Conservation (phyloP, 345 rosid genomes). For the Dimocarpus longan region DNA sequence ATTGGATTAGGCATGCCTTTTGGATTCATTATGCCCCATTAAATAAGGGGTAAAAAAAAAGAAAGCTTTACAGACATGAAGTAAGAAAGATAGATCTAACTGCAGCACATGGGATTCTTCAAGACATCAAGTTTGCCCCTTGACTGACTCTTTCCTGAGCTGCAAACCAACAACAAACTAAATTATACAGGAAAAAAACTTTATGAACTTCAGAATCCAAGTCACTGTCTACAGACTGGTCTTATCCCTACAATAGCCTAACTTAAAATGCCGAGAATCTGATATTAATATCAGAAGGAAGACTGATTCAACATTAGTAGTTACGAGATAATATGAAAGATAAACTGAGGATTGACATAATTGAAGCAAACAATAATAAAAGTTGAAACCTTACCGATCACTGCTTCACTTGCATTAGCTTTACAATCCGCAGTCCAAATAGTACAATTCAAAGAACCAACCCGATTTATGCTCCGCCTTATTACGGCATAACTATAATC, state of each 20-base stretch:
- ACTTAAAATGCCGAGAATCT: background rate
- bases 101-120: background rate
- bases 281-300: slow-evolving; percentile 12
- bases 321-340: background rate
- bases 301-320: slow-evolving; percentile 12
- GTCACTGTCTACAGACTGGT: background rate
- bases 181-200: background rate
- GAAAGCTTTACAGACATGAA: background rate
- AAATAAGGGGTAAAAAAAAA: background rate
- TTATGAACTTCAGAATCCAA: background rate
- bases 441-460: slow-evolving; percentile 53
- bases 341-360: slow-evolving; percentile 21
- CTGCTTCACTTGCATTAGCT: slow-evolving; percentile 50
- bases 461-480: slow-evolving; percentile 25
- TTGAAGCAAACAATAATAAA: slow-evolving; percentile 13
- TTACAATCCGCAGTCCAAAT: slow-evolving; percentile 89
- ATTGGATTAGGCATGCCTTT: background rate
- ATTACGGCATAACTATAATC: slow-evolving; percentile 18
- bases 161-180: background rate
- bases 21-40: background rate
- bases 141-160: background rate
- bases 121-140: background rate
- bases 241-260: background rate
- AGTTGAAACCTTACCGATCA: slow-evolving; percentile 54
- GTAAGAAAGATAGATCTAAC: background rate